Base-by-base conservation (phyloP, 257 asterid species). In the Sherardia arvensis region DNA sequence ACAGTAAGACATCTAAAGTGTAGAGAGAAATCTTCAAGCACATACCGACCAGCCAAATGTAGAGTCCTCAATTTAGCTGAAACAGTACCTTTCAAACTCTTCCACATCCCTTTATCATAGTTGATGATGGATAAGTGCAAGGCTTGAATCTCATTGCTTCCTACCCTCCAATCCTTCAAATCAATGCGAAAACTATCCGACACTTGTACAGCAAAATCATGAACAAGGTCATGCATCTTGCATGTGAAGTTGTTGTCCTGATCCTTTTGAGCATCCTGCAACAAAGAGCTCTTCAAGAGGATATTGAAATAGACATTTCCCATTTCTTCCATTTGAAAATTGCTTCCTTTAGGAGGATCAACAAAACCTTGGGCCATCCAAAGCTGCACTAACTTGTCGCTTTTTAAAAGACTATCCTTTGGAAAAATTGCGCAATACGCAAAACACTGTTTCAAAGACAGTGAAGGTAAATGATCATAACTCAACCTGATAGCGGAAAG, bases 171-270 rank as follows among this genome's bases (percentile, higher is more conserved):
- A 5, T 28, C 61, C 5, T 56, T 22, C 38, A 56, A 15, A 9
- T 56, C 11, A 56, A 28, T 23, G 61, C 17, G 17, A 15, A 14
- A 7, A 56, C 30, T 28, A 11, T 28, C 61, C 22, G 29, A 56
- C 55, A 57, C 45, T 8, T 69, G 61, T 7, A 51, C 40, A 3
- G 75, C 76, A 53, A 74, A 15, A 56, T 74, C 73, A 48, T 77
- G 82, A 53, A 77, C 79, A n/a, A 74, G 63, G 71, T 74, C 79
- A 54, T 77, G 76, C 77, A 77, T 73, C 75, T 74, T 74, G 61
- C 64, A 73, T 14, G 7, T 66, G 15, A 69, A 32, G 28, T 62
- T 66, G 15, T 27, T 56, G 40, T 10, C 10, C 3, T 21, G 56
- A 74, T 69, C 76, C 51, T 49, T 59, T 38, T 57, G 0, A 20